Conservation (phyloP, 192 early-diverging fungal species). For the Paraglomus brasilianum region DNA sequence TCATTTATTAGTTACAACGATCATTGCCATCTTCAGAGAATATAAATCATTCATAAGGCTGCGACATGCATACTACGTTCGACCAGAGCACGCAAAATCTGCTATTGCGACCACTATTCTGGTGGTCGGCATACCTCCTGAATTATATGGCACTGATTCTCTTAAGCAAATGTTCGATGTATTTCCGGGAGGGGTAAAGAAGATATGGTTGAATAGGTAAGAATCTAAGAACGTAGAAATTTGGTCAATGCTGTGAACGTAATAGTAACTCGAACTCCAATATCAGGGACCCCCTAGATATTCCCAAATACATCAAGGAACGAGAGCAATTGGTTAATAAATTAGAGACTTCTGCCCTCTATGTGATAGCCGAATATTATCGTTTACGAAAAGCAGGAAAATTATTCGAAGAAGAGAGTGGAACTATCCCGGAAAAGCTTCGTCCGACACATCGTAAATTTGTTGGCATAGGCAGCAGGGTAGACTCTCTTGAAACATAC, state of each 20-base stretch:
- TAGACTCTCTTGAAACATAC: constrained; percentile 60
- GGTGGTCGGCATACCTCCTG: constrained; percentile 66
- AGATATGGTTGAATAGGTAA: constrained; percentile 63
- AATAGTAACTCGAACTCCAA: not conserved
- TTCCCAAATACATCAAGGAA: constrained; percentile 48
- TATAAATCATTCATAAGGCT: constrained; percentile 59
- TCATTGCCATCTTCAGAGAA: constrained; percentile 46
- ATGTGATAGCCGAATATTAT: constrained; percentile 41
- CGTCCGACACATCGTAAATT: constrained; percentile 58
- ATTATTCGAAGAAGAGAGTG: constrained; percentile 27
- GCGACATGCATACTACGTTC: constrained; percentile 62
- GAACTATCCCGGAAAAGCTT: constrained; percentile 35
- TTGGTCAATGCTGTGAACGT: constrained; percentile 9
- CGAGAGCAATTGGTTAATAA: constrained; percentile 48
- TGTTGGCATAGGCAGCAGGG: constrained; percentile 54
- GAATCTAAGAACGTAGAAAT: not conserved
- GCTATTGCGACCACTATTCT: constrained; percentile 64
- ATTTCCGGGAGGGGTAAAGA: constrained; percentile 70
- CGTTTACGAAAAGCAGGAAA: constrained; percentile 25
- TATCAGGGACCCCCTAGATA: constrained; percentile 45
- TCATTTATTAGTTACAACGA: constrained; percentile 38
- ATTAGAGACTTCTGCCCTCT: constrained; percentile 48
- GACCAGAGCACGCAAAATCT: constrained; percentile 44
- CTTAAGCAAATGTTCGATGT: constrained; percentile 54
- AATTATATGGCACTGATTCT: constrained; percentile 48